These are phyloP conservation scores for Fusarium setosum DNA, from an alignment of 2,329 filamentous ascomycete species.

Conservation along the genomic window DNA sequence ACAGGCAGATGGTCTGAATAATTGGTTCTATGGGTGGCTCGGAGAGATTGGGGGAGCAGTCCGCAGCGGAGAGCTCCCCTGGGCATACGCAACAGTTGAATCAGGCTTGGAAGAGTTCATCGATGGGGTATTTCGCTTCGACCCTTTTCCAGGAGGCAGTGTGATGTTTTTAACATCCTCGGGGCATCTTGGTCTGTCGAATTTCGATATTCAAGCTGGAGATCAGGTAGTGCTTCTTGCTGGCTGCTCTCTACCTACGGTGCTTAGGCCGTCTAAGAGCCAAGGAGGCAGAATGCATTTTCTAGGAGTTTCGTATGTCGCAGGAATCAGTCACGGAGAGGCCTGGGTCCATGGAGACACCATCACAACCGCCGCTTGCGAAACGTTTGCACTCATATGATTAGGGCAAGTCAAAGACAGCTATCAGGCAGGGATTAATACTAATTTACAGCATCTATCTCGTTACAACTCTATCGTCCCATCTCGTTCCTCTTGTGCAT, in stretches of 20 bases:
- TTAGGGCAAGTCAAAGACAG: neutral
- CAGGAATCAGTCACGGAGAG: constrained; percentile 26
- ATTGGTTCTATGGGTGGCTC: constrained; percentile 23
- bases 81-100: constrained; percentile 14
- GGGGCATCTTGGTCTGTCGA: constrained; percentile 17
- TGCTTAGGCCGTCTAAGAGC: constrained; percentile 1
- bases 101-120: constrained; percentile 20
- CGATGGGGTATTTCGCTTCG: constrained; percentile 20
- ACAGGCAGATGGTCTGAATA: constrained; percentile 6
- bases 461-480: neutral
- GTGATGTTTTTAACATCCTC: constrained; percentile 18
- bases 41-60: constrained; percentile 9
- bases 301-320: constrained; percentile 19
- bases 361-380: neutral
- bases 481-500: neutral
- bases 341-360: neutral
- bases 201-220: constrained; percentile 9
- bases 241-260: constrained; percentile 11
- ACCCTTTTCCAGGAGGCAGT: constrained; percentile 22
- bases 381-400: constrained; percentile 16
- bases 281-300: constrained; percentile 13
- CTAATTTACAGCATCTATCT: neutral
- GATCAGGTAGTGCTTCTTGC: constrained; percentile 20
- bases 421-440: neutral
- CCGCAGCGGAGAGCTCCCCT: constrained; percentile 5